Percentiles rank a stretch among this genome's conserved stretches.
Evolutionary conservation across 2,329 filamentous ascomycete genomes (phyloP).

Genomic region (Plectosphaerella plurivora): DNA sequence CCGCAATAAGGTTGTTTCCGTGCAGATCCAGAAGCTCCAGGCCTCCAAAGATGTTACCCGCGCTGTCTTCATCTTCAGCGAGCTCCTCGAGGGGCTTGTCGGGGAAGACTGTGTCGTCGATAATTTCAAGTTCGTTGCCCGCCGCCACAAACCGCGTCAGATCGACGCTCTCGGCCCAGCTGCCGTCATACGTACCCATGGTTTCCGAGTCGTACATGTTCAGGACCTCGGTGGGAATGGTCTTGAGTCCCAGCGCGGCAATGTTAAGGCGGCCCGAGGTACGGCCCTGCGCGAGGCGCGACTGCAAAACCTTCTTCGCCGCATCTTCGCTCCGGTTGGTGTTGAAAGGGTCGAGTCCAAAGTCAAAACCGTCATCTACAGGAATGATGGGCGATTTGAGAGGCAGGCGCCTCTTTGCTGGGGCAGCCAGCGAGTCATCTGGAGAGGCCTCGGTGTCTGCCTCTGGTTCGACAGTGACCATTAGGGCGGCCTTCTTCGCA

Average conservation of each 20-base stretch:
- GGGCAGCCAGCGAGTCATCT: conserved; percentile 1
- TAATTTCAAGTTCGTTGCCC: conserved; percentile 77
- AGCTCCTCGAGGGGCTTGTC: conserved; percentile 57
- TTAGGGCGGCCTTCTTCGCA: conserved; percentile 56
- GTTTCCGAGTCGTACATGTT: conserved; percentile 84
- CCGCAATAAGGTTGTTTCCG: conserved; percentile 67
- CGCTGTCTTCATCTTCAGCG: conserved; percentile 60
- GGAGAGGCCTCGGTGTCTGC: conserved; percentile 5
- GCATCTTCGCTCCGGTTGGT: conserved; percentile 53
- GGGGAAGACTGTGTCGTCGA: conserved; percentile 75
- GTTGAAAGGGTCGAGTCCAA: conserved; percentile 68
- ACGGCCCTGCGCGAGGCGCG: conserved; percentile 68
- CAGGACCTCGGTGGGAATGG: conserved; percentile 78
- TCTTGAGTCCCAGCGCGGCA: conserved; percentile 72
- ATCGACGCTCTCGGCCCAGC: conserved; percentile 92
- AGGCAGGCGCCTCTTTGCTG: background rate
- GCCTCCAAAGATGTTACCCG: conserved; percentile 74
- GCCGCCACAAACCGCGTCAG: conserved; percentile 79
- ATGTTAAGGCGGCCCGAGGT: conserved; percentile 83
- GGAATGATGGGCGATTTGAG: conserved; percentile 33
- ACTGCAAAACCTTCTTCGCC: conserved; percentile 64
- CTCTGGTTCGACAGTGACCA: conserved; percentile 21
- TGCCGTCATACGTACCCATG: conserved; percentile 56
- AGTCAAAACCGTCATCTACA: conserved; percentile 37
- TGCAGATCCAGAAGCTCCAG: conserved; percentile 81